Conservation (phyloP, 148 eudicot species). For the Oxyria digyna region DNA sequence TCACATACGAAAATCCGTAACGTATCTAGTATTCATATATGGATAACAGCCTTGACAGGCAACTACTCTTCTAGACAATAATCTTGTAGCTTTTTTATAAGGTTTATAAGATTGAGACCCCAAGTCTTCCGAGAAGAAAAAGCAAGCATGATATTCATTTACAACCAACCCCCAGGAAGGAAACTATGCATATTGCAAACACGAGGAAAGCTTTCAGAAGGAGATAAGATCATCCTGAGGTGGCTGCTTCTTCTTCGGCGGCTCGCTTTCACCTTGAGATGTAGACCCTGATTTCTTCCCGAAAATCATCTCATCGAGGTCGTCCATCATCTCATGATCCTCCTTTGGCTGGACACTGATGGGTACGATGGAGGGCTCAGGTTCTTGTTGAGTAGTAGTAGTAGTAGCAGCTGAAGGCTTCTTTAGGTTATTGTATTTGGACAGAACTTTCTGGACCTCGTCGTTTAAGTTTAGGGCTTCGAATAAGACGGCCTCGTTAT, state of each 20-base stretch:
- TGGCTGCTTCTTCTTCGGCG: constrained; percentile 34
- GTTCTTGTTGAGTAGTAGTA: constrained; percentile 23
- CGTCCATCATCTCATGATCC: constrained; percentile 83
- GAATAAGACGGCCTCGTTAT: constrained; percentile 81
- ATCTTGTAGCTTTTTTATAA: not conserved
- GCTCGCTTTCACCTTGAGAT: constrained; percentile 32
- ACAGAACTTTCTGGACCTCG: constrained; percentile 69
- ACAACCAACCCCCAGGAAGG: not conserved
- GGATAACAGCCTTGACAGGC: too few relatives aligned
- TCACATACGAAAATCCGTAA: too few relatives aligned
- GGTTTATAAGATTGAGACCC: not conserved
- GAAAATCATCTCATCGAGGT: constrained; percentile 94
- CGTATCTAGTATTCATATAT: too few relatives aligned
- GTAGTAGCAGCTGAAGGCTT: constrained; percentile 20
- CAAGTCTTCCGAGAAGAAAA: not conserved
- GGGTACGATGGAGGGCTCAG: constrained; percentile 80
- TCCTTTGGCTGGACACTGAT: constrained; percentile 90
- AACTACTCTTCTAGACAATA: not conserved
- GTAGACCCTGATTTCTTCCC: constrained; percentile 56
- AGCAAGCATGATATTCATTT: not conserved
- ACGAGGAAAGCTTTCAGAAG: constrained; percentile 20
- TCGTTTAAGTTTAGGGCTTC: constrained; percentile 94
- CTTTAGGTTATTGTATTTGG: constrained; percentile 72
- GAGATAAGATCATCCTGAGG: constrained; percentile 70
- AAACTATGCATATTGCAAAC: not conserved